Evolutionary conservation across 305 asterid genomes (phyloP).

Genomic region (Plantago coronopus): DNA sequence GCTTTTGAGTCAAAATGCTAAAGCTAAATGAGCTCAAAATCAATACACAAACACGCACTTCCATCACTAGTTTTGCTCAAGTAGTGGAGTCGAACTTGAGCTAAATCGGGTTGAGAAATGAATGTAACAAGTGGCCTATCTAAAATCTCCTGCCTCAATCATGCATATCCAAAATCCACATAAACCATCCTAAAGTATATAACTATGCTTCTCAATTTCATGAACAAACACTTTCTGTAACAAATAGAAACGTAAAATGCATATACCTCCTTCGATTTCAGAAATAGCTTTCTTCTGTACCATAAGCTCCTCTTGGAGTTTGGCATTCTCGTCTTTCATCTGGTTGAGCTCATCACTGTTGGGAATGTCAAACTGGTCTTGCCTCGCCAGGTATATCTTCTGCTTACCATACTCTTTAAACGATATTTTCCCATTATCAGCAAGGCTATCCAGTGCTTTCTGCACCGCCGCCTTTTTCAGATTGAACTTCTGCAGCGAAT

Average conservation of each 20-base stretch:
- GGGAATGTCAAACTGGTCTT: slow-evolving; percentile 92
- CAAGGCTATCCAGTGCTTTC: slow-evolving; percentile 79
- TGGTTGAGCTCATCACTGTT: slow-evolving; percentile 74
- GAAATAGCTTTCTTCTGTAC: slow-evolving; percentile 54
- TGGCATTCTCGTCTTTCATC: slow-evolving; percentile 76
- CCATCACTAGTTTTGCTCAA: too few species aligned
- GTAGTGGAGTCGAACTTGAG: too few species aligned
- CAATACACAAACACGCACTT: too few species aligned
- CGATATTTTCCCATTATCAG: slow-evolving; percentile 71
- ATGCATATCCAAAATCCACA: neutral
- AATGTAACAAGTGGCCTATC: too few species aligned
- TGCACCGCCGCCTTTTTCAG: slow-evolving; percentile 77
- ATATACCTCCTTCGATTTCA: slow-evolving; percentile 73
- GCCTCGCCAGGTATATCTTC: slow-evolving; percentile 85
- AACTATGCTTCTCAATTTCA: neutral
- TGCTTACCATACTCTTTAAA: slow-evolving; percentile 98
- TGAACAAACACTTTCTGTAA: neutral
- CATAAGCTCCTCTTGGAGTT: slow-evolving; percentile 57
- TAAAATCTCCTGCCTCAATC: neutral
- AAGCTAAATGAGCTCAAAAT: neutral
- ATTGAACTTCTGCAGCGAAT: slow-evolving; percentile 79
- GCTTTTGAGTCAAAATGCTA: neutral
- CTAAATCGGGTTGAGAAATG: too few species aligned
- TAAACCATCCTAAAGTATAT: neutral
- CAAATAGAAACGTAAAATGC: slow-evolving; percentile 3